Evolutionary conservation across 352 stramenopile genomes (phyloP), one percentile per base, ranked within the genome.

Genomic region (Phytophthora rubi): DNA sequence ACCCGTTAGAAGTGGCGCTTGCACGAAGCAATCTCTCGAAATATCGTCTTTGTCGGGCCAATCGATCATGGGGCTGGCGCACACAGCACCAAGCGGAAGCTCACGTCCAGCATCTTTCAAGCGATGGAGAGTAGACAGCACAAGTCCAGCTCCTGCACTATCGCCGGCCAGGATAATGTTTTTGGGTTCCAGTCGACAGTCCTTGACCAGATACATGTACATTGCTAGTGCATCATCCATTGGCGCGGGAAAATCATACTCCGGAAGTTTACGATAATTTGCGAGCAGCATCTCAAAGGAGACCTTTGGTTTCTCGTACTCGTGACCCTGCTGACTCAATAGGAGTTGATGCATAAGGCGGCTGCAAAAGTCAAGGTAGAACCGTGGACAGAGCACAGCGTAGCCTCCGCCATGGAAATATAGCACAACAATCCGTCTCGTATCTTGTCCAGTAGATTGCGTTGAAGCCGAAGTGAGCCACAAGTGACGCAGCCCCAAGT

Each of bases 331-430:
- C 32, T 35, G 32, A 7, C 9, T 35, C 32, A 35, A 35, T 9
- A 35, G 32, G 33, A 39, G 35, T 42, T 42, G 35, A 4, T 42
- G 33, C 10, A 42, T 4, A 15, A 42, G 35, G 35, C 35, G 35
- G 9, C 51, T 55, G 56, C 59, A 60, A 26, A 73, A 73, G 0
- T 53, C 39, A 26, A 71, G 62, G 32, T 76, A 79, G 42, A 71
- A 62, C 4, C 65, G 44, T 4, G 72, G 72, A 63, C 60, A 66
- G 8, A 68, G 32, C 8, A 79, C 58, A 2, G 68, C 65, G 52
- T 73, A 84, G 18, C 79, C 79, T 18, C 79, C 79, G 12, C 79
- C 79, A 28, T 81, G 76, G 53, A 76, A 76, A 26, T 76, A 82
- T 35, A 42, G 35, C 35, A 15, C 35, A 42, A 42, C 35, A 12